phyloP scores from a whole-genome alignment of 495 filamentous ascomycete species.

The Entonaema liquescens region DNA sequence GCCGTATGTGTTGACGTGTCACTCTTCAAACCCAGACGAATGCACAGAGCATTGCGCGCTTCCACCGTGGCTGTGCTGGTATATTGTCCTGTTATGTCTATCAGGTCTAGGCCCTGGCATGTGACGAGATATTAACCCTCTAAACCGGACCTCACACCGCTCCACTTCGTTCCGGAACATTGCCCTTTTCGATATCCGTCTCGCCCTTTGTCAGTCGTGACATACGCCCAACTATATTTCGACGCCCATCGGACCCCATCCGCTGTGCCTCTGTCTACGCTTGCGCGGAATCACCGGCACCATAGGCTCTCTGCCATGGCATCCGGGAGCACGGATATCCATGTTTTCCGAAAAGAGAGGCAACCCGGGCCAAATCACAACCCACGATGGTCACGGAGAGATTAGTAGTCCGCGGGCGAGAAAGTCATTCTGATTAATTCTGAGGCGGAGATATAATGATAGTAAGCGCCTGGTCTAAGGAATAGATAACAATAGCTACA shows the following conservation, averaged over 20 bases:
- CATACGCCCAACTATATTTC: conserved; percentile 31
- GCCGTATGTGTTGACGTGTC: conserved; percentile 42
- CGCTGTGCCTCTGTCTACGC: conserved; percentile 15
- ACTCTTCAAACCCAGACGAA: conserved; percentile 34
- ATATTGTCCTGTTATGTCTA: conserved; percentile 23
- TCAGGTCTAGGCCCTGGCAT: conserved; percentile 32
- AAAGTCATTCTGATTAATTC: conserved; percentile 16
- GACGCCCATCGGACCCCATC: conserved; percentile 22
- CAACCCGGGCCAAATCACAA: conserved; percentile 30
- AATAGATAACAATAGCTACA: conserved; percentile 25
- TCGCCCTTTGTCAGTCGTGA: conserved; percentile 23
- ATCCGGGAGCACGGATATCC: conserved; percentile 4
- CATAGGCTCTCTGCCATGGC: conserved; percentile 10
- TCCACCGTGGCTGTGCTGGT: conserved; percentile 37
- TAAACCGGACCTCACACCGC: conserved; percentile 18
- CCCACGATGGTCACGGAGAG: conserved; percentile 24
- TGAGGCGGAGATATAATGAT: conserved; percentile 23
- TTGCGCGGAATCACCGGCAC: conserved; percentile 25
- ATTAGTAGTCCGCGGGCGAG: conserved; percentile 20
- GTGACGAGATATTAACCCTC: conserved; percentile 28
- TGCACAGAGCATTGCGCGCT: conserved; percentile 28
- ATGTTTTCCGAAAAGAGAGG: conserved; percentile 6
- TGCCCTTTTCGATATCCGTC: conserved; percentile 35
- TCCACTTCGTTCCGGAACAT: conserved; percentile 45
- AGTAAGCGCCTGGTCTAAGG: conserved; percentile 6